Conservation (phyloP, 179 eudicot genomes). For the Patellifolia procumbens region DNA sequence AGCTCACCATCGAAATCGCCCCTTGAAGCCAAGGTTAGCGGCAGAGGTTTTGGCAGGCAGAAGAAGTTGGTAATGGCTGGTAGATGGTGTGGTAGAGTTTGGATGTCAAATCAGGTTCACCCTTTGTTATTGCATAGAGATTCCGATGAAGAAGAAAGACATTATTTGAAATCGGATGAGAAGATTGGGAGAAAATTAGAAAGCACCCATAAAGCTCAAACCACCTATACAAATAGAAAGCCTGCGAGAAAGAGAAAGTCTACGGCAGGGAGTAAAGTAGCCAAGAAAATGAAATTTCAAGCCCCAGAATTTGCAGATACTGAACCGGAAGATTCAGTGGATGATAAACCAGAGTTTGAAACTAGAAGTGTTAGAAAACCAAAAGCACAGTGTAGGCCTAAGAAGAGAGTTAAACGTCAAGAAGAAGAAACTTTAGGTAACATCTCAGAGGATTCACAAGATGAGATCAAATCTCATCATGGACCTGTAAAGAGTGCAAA, state of each 20-base stretch:
- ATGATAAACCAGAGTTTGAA: constrained; percentile 26
- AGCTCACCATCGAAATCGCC: constrained; percentile 42
- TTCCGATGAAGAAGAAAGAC: constrained; percentile 39
- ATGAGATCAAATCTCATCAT: constrained; percentile 21
- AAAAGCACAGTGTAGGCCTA: constrained; percentile 27
- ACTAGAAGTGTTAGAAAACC: constrained; percentile 45
- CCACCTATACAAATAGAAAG: constrained; percentile 37
- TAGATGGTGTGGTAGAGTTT: constrained; percentile 96
- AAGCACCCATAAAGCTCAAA: constrained; percentile 32
- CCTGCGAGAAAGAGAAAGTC: constrained; percentile 58
- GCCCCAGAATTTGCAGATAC: constrained; percentile 16
- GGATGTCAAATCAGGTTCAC: constrained; percentile 97
- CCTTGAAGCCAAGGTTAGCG: constrained; percentile 33
- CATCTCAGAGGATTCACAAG: constrained; percentile 40
- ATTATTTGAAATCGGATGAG: constrained; percentile 40
- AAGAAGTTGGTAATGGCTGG: constrained; percentile 76
- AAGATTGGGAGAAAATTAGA: constrained; percentile 43
- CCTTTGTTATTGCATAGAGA: constrained; percentile 65
- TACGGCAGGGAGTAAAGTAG: constrained; percentile 30
- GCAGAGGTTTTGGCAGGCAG: constrained; percentile 59
- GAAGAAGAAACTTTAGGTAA: constrained; percentile 25
- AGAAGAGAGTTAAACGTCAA: constrained; percentile 34
- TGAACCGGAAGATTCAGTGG: constrained; percentile 41
- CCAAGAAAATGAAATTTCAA: constrained; percentile 43
- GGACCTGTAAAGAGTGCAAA: constrained; percentile 32